Conservation (phyloP, 2,329 filamentous ascomycete species). For the Exutisphaerella laricina region DNA sequence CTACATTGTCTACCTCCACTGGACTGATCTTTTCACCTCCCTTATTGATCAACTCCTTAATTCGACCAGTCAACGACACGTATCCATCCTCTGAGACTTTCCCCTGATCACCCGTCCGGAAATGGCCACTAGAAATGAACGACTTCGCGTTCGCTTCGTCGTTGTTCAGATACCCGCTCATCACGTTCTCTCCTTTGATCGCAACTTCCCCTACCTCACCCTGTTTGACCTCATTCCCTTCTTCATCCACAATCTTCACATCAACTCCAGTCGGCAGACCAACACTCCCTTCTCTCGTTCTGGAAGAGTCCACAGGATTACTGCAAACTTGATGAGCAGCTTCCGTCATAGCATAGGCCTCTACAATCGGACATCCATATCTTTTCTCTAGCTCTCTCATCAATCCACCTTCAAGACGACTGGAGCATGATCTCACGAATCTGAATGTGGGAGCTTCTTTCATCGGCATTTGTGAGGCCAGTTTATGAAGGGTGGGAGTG, state of each 20-base stretch:
- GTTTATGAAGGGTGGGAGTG: slow-evolving; percentile 83
- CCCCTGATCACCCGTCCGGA: slow-evolving; percentile 82
- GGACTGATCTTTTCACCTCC: neutral
- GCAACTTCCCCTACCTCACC: slow-evolving; percentile 37
- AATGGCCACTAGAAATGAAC: slow-evolving; percentile 68
- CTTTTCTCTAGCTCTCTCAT: slow-evolving; percentile 71
- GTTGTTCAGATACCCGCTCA: slow-evolving; percentile 79
- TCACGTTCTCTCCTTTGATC: slow-evolving; percentile 65
- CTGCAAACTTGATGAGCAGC: slow-evolving; percentile 79
- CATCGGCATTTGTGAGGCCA: slow-evolving; percentile 58
- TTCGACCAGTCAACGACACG: slow-evolving; percentile 75
- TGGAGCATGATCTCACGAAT: slow-evolving; percentile 82
- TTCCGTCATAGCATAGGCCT: slow-evolving; percentile 90
- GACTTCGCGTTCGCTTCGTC: slow-evolving; percentile 64
- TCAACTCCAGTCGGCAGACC: slow-evolving; percentile 78
- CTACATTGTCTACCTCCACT: slow-evolving; percentile 1
- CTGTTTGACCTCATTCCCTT: slow-evolving; percentile 61
- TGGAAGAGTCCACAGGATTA: slow-evolving; percentile 54
- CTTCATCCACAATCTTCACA: slow-evolving; percentile 65
- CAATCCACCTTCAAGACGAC: slow-evolving; percentile 72
- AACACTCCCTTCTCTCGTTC: slow-evolving; percentile 73
- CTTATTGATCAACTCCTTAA: slow-evolving; percentile 48
- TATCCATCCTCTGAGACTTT: slow-evolving; percentile 74
- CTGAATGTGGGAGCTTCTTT: slow-evolving; percentile 68
- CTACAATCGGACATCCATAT: slow-evolving; percentile 71